Evolutionary conservation across 495 filamentous ascomycete species (phyloP), one percentile per base, ranked within the genome.

Genomic region (Penicillium desertorum): DNA sequence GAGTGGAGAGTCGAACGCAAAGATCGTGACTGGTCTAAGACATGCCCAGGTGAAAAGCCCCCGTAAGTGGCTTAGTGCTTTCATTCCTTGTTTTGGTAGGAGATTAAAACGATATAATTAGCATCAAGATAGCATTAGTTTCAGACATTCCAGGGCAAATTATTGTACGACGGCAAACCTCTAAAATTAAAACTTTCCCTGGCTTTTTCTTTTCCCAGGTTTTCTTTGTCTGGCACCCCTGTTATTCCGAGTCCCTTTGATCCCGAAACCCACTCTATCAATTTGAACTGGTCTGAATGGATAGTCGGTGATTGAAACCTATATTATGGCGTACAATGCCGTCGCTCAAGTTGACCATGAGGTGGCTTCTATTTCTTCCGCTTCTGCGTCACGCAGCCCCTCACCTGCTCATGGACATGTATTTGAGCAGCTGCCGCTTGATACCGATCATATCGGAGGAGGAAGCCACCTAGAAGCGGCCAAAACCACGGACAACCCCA

Each of bases 251-350:
- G 30, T 50, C 10, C 25, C 22, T 45, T 56, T 48, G 6, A 27
- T 56, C 45, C n/a, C 16, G n/a, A 23, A 37, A 17, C 27, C 27
- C 27, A 12, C 30, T 9, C 17, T 19, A 11, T 42, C 20, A 41
- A 52, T 51, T 25, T 23, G 30, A 53, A 42, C 48, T 12, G 17
- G 45, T 34, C 54, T 57, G 54, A 20, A 57, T 57, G 54, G 54
- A 57, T 57, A 50, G 32, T 30, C 30, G 39, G 48, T 53, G 56
- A 45, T 17, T 11, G 39, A 19, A 29, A 39, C 42, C 20, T 49
- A 30, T 43, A 70, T 58, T 50, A 81, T 81, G 79, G 73, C 74
- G 30, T 79, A 79, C 71, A 78, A 75, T 60, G 70, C 75, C 54
- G 63, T 80, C 58, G 72, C 72, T 37, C 78, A 79, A 54, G 53